A percentile compares a stretch with the other conserved stretches of the same genome.
These are phyloP conservation scores for Combretum micranthum DNA, from an alignment of 345 rosid species.

Conservation along the genomic window DNA sequence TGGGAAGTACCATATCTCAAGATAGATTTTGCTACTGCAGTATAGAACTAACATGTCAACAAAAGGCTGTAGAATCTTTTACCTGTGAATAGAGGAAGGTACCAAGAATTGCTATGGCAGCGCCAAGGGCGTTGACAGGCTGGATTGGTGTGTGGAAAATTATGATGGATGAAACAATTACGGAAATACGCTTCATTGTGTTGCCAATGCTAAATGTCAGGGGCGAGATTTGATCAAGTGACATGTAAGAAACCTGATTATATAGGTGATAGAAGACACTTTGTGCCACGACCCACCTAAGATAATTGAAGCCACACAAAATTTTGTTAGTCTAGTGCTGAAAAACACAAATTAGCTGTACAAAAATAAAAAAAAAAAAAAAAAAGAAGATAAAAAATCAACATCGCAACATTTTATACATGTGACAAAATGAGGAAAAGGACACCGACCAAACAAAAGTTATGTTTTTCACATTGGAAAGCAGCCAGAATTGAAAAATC, in stretches of 20 bases:
- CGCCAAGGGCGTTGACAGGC: slow-evolving; percentile 45
- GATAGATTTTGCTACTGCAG: not conserved
- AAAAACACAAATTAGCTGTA: not conserved
- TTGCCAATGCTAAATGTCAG: slow-evolving; percentile 47
- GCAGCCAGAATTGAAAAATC: no score
- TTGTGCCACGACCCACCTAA: slow-evolving; percentile 49
- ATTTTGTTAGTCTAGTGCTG: not conserved
- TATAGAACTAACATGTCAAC: not conserved
- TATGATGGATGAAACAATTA: slow-evolving; percentile 40
- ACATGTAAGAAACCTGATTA: slow-evolving; percentile 50
- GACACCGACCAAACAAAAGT: no score
- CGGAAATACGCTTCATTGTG: slow-evolving; percentile 44
- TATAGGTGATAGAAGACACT: slow-evolving; percentile 47
- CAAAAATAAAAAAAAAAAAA: no score
- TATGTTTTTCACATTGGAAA: no score
- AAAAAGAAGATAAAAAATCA: no score
- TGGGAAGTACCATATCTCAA: not conserved
- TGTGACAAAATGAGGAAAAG: no score
- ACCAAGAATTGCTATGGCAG: slow-evolving; percentile 43
- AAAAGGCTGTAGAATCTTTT: not conserved
- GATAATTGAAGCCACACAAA: slow-evolving; percentile 7
- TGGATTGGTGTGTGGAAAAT: slow-evolving; percentile 45
- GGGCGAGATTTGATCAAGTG: slow-evolving; percentile 43
- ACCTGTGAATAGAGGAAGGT: slow-evolving; percentile 53
- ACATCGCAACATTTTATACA: no score